Evolutionary conservation across 305 asterid species (phyloP).

Genomic region (Petunia hybrid): DNA sequence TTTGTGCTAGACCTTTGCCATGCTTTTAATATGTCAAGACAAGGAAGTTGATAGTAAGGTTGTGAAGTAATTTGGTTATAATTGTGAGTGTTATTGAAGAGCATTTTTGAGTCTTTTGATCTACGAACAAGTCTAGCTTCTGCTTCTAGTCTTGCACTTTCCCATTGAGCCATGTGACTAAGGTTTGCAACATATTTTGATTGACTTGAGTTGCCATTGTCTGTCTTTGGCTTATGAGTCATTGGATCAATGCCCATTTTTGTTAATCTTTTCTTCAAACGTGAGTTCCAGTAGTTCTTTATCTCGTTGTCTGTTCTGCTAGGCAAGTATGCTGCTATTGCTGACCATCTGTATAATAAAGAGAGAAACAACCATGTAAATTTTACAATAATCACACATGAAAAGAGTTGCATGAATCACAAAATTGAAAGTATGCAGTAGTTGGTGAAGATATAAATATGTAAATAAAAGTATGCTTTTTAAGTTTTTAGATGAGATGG

Average conservation of each 20-base stretch:
- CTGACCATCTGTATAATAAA: constrained; percentile 58
- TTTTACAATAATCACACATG: constrained; percentile 24
- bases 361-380: not conserved
- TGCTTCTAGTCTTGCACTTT: constrained; percentile 36
- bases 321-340: constrained; percentile 57
- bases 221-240: constrained; percentile 59
- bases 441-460: constrained; percentile 6
- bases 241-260: constrained; percentile 71
- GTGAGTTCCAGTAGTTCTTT: constrained; percentile 70
- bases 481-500: not conserved
- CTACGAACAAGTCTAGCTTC: constrained; percentile 33
- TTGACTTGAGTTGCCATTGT: constrained; percentile 38
- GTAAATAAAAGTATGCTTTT: constrained; percentile 8
- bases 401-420: not conserved
- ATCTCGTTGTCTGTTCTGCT: constrained; percentile 69
- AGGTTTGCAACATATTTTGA: constrained; percentile 50
- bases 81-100: not conserved
- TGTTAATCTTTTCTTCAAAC: constrained; percentile 60
- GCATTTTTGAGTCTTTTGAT: not conserved
- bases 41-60: constrained; percentile 8
- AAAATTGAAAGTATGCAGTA: not conserved
- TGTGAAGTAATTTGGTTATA: not conserved
- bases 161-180: constrained; percentile 40
- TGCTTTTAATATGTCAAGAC: constrained; percentile 29
- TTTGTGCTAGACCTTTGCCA: constrained; percentile 28